Base-by-base conservation (phyloP, 345 rosid species). In the Moricandia moricandioides region DNA sequence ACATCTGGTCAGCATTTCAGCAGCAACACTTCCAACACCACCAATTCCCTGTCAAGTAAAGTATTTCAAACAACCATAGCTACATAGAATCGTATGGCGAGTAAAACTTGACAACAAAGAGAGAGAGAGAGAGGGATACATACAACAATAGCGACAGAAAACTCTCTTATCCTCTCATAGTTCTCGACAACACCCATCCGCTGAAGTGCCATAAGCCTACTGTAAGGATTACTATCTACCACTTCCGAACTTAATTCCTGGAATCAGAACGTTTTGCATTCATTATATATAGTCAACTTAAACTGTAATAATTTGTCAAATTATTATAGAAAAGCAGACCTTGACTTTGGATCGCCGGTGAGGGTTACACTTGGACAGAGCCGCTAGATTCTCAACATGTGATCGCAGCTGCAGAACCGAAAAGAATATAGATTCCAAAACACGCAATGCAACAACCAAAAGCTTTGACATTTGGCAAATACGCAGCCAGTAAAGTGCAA, bases 191-290 rank as follows among this genome's bases (percentile, higher is more conserved):
- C 92, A 31, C 97, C 99, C 97, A 95, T 95, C 71, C 96, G 84
- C 77, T 95, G 99, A 76, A 95, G 99, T 14, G 99, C 99, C 99
- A 95, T 95, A 24, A 91, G 97, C 85, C 99, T 86, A 76, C 99
- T 91, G 70, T 94, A 94, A 59, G 99, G 99, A 82, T 94, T 94
- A 80, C 92, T 90, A 78, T 94, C 97, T 39, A 94, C 93, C 78
- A 94, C 98, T 84, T 90, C 96, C 3, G 97, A 88, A 82, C 98
- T 94, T 89, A 90, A 80, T 77, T 91, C 98, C 98, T 94, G 87
- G 43, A 62, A 18, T 37, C 55, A 71, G 13, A 67, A 27, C 9
- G 47, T 77, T 61, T 43, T 16, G n/a, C 45, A 16, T 34, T 34
- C 8, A 4, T 8, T 33, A 45, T 30, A 58, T 14, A 68, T 31